These are phyloP conservation scores for Hypoxylon sp. DNA, from an alignment of 2,329 filamentous ascomycete genomes.

Conservation along the genomic window DNA sequence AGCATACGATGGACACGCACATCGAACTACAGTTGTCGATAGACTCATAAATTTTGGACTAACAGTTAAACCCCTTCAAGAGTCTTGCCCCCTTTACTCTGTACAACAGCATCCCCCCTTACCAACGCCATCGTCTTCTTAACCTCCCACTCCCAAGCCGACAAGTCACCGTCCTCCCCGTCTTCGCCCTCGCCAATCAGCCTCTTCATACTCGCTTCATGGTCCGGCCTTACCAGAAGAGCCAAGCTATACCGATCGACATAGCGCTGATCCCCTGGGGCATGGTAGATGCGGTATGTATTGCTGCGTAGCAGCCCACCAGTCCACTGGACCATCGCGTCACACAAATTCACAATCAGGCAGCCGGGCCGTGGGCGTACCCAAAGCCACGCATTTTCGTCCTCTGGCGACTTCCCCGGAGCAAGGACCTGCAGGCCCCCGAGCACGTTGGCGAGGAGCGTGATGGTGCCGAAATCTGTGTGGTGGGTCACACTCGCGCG, in stretches of 20 bases:
- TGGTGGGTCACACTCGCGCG: constrained; percentile 53
- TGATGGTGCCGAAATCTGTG: constrained; percentile 57
- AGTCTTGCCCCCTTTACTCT: constrained; percentile 5
- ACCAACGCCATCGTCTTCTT: constrained; percentile 4
- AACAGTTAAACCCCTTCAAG: background rate
- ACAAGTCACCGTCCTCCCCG: constrained; percentile 1
- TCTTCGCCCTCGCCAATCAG: constrained; percentile 1
- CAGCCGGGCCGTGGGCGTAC: constrained; percentile 47
- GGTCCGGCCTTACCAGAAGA: constrained; percentile 32
- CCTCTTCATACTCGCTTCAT: constrained; percentile 42
- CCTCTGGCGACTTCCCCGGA: constrained; percentile 36
- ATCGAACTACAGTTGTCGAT: background rate
- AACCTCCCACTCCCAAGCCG: constrained; percentile 13
- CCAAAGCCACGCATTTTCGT: constrained; percentile 45
- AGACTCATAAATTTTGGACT: background rate
- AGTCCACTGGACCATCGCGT: constrained; percentile 48
- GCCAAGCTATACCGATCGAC: constrained; percentile 41
- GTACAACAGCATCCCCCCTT: background rate
- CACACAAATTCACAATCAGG: constrained; percentile 49
- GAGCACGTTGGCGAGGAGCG: constrained; percentile 55
- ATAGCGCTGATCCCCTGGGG: constrained; percentile 46
- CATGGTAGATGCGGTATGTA: constrained; percentile 45
- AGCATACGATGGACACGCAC: background rate
- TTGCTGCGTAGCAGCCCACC: constrained; percentile 49
- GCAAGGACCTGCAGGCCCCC: constrained; percentile 57